phyloP scores from a whole-genome alignment of 305 asterid genomes.

The Fraxinus ornus region DNA sequence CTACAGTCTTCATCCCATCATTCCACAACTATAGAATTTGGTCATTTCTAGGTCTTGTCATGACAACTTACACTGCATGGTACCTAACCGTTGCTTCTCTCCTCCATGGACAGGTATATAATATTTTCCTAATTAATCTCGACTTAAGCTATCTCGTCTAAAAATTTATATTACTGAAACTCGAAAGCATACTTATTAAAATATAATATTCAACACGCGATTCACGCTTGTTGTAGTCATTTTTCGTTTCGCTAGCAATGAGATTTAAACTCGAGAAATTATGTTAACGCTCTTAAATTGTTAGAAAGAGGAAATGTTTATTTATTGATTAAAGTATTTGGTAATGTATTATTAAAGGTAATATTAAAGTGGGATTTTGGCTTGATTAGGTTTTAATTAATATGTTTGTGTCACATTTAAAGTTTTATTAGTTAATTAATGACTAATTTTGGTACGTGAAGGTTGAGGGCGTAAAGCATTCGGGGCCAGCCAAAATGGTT shows the following conservation, averaged over 20 bases:
- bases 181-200: not conserved
- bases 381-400: conserved; percentile 18
- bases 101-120: conserved; percentile 69
- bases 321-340: not conserved
- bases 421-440: not conserved
- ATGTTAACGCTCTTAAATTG: not conserved
- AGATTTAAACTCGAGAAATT: not conserved
- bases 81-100: conserved; percentile 78
- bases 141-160: not conserved
- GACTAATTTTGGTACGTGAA: conserved; percentile 19
- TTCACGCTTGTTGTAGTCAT: not conserved
- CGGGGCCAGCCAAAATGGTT: conserved; percentile 68
- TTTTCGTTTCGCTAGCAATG: not conserved
- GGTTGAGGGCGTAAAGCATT: conserved; percentile 74
- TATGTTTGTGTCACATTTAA: not conserved
- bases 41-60: conserved; percentile 80
- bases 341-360: not conserved
- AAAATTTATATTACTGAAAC: too few species aligned
- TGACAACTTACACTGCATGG: conserved; percentile 89
- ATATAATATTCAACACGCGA: not conserved
- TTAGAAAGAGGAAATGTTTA: not conserved
- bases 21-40: conserved; percentile 88
- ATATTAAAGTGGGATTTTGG: conserved; percentile 38
- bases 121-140: not conserved
- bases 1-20: conserved; percentile 79